Base-by-base conservation (phyloP, 345 rosid genomes). In the Sapria himalayana region DNA sequence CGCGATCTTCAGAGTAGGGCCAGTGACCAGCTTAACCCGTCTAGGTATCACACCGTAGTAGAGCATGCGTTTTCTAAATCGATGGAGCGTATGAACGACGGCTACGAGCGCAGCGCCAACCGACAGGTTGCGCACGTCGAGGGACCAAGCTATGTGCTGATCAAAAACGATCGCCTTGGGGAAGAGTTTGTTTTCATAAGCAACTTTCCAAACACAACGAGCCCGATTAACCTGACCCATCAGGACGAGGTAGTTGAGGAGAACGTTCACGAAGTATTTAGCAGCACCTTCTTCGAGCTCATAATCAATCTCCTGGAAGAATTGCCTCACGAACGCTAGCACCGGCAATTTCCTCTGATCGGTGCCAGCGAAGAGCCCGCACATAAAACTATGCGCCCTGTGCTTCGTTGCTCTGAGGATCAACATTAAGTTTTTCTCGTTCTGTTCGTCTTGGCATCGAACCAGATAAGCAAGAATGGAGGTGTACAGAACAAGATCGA, bases 61-160 rank as follows among this genome's bases (percentile, higher is more conserved):
- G 48, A 89, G 55, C 99, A 80, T 80, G 19, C 95, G 59, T 66
- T 89, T 89, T 51, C 99, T 69, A 64, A 89, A 84, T 58, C 95
- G 65, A 55, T 89, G 98, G 23, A 84, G 81, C 15, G 95, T 80
- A 64, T 89, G 99, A 22, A 71, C 92, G 37, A 74, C 99, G 0
- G 99, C 99, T 57, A 89, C 60, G 18, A 84, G 86, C 22, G 99
- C 92, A 13, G 99, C 99, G 61, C 99, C 99, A 10, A 89, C 85
- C 0, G 95, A 89, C 37, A 89, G 55, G 60, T 80, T 84, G 54
- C 99, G 71, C 23, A 84, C 93, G 39, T 89, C 99, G 9, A 89
- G 86, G 7, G 95, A 84, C 95, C 95, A 89, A 38, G 99, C 99
- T 15, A 89, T 77, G 48, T 77, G 95, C 59, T 89, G 95, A 58